These are phyloP conservation scores for Plasmopara viticola DNA, from an alignment of 352 stramenopile genomes.

Conservation along the genomic window DNA sequence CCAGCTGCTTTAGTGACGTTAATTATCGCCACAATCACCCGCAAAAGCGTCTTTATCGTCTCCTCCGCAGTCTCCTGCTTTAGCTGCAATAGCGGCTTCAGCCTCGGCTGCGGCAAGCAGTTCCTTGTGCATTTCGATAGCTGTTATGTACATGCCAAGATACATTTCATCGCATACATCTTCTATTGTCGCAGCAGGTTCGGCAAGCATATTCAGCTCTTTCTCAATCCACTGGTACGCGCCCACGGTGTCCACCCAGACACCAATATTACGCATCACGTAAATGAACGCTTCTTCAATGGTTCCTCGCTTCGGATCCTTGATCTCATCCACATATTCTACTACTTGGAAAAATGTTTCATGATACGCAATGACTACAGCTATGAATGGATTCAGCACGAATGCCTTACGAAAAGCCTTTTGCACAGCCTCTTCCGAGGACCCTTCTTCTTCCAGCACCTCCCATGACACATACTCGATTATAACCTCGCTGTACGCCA, in stretches of 20 bases:
- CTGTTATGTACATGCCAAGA: conserved; percentile 82
- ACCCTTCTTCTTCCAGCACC: conserved; percentile 75
- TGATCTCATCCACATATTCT: conserved; percentile 83
- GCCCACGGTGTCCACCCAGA: conserved; percentile 81
- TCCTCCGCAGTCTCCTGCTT: conserved; percentile 16
- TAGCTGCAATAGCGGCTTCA: conserved; percentile 22
- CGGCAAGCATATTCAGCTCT: conserved; percentile 49
- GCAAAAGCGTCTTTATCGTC: background rate
- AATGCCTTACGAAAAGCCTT: conserved; percentile 65
- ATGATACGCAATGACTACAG: conserved; percentile 70
- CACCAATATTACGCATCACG: conserved; percentile 69
- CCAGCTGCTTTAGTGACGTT: too few relatives aligned
- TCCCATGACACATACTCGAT: conserved; percentile 87
- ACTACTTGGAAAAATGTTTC: conserved; percentile 77
- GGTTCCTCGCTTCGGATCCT: conserved; percentile 49
- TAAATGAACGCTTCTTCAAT: conserved; percentile 85
- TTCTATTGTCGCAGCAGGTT: conserved; percentile 43
- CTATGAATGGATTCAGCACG: conserved; percentile 75
- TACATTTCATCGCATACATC: conserved; percentile 75
- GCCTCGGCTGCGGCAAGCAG: conserved; percentile 32
- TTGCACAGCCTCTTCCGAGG: conserved; percentile 70
- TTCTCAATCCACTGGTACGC: conserved; percentile 80
- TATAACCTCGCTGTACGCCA: conserved; percentile 80
- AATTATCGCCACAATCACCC: too few relatives aligned
- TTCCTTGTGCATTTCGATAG: conserved; percentile 84